Conservation (phyloP, 495 filamentous ascomycete species). For the Aspergillus avenaceus region DNA sequence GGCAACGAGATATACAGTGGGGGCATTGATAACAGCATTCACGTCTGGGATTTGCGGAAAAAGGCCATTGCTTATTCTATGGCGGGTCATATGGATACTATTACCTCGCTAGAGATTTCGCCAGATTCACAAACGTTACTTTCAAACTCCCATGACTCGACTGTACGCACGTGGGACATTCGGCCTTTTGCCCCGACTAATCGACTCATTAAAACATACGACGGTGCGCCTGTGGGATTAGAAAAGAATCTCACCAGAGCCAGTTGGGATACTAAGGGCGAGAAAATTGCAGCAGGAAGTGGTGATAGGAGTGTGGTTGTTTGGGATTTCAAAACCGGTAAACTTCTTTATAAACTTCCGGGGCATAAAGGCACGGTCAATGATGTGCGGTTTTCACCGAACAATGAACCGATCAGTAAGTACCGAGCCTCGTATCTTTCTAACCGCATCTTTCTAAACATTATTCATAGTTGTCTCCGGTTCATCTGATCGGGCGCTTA, state of each 20-base stretch:
- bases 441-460: slow-evolving; percentile 2
- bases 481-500: slow-evolving; percentile 75
- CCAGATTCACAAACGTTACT: slow-evolving; percentile 87
- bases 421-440: slow-evolving; percentile 18
- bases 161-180: slow-evolving; percentile 94
- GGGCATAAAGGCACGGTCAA: slow-evolving; percentile 96
- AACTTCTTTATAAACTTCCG: slow-evolving; percentile 88
- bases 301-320: slow-evolving; percentile 88
- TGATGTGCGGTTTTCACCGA: slow-evolving; percentile 84
- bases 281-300: slow-evolving; percentile 82
- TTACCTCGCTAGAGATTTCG: slow-evolving; percentile 85
- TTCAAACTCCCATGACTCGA: slow-evolving; percentile 90
- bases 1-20: slow-evolving; percentile 95
- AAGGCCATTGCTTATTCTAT: slow-evolving; percentile 82
- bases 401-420: slow-evolving; percentile 84
- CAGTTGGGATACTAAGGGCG: slow-evolving; percentile 84
- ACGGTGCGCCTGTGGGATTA: slow-evolving; percentile 79
- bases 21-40: slow-evolving; percentile 95
- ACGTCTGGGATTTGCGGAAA: slow-evolving; percentile 94
- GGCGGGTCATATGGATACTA: slow-evolving; percentile 84
- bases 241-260: slow-evolving; percentile 92
- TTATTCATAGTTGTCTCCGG: slow-evolving; percentile 69
- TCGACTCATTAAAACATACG: slow-evolving; percentile 77
- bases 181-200: slow-evolving; percentile 88
- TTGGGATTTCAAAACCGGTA: slow-evolving; percentile 79